These are phyloP conservation scores for Xerocomus cyaneibrunnescens DNA, from an alignment of 1,284 basidiomycete species.

Conservation along the genomic window DNA sequence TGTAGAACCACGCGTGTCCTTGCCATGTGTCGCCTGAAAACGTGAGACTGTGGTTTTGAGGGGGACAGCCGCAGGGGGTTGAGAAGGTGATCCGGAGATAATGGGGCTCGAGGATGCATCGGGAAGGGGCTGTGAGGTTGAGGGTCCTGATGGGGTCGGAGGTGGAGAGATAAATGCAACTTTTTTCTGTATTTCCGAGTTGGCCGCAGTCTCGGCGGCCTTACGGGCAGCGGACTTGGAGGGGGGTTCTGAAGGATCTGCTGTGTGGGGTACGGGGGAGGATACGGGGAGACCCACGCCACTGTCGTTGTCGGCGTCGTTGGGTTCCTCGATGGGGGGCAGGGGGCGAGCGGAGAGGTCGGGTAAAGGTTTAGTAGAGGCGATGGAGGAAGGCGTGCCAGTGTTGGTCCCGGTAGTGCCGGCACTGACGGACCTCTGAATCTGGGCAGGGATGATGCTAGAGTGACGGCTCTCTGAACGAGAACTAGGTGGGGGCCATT, in stretches of 20 bases:
- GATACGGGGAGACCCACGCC: constrained; percentile 34
- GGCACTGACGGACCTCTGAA: constrained; percentile 32
- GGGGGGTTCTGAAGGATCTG: constrained; percentile 42
- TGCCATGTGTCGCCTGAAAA: constrained; percentile 68
- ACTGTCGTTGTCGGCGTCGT: constrained; percentile 36
- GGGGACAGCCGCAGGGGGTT: constrained; percentile 35
- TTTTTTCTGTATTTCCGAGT: constrained; percentile 65
- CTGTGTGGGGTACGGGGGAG: constrained; percentile 25
- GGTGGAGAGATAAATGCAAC: constrained; percentile 82
- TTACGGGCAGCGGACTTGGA: constrained; percentile 55
- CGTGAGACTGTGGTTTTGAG: constrained; percentile 68
- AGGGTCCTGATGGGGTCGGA: constrained; percentile 53
- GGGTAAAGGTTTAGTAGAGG: constrained; percentile 67
- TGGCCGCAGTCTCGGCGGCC: constrained; percentile 39
- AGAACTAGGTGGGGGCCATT: constrained; percentile 52
- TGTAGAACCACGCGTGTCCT: constrained; percentile 64
- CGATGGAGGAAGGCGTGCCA: constrained; percentile 48
- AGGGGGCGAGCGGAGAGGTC: constrained; percentile 55
- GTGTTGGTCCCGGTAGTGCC: constrained; percentile 38
- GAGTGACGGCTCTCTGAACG: constrained; percentile 21
- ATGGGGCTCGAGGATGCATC: constrained; percentile 39
- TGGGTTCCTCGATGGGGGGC: constrained; percentile 50
- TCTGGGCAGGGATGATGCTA: constrained; percentile 23
- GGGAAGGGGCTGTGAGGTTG: constrained; percentile 35
- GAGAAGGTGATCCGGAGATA: constrained; percentile 40